Evolutionary conservation across 1,284 basidiomycete genomes (phyloP).

Genomic region (Pascua sp.): DNA sequence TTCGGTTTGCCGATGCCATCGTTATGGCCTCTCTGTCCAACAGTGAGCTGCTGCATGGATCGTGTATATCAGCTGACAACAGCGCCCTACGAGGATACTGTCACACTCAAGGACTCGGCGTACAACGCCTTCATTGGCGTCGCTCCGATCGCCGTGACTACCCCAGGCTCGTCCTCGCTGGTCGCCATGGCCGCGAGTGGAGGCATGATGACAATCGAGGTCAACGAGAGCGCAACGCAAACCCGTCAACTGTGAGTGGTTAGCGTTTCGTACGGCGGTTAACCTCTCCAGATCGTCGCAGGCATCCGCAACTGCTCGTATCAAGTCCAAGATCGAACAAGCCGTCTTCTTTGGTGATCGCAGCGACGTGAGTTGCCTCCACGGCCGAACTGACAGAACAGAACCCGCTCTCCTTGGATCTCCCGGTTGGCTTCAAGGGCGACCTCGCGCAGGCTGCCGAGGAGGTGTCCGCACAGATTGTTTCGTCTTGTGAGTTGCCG

Average conservation of each 20-base stretch:
- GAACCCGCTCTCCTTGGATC: slow-evolving; percentile 56
- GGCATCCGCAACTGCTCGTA: slow-evolving; percentile 34
- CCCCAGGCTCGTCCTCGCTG: slow-evolving; percentile 22
- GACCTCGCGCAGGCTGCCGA: slow-evolving; percentile 53
- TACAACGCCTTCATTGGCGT: slow-evolving; percentile 45
- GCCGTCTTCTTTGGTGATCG: slow-evolving; percentile 56
- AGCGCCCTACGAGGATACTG: slow-evolving; percentile 41
- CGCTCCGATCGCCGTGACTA: slow-evolving; percentile 12
- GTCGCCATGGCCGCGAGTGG: slow-evolving; percentile 38
- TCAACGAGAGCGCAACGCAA: slow-evolving; percentile 18
- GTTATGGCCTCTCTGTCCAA: slow-evolving; percentile 40
- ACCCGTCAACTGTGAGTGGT: slow-evolving; percentile 12
- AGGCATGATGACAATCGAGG: slow-evolving; percentile 42
- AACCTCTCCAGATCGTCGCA: slow-evolving; percentile 8
- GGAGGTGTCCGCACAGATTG: slow-evolving; percentile 51
- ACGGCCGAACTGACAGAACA: slow-evolving; percentile 15
- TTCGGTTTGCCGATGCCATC: slow-evolving; percentile 46
- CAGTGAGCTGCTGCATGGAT: slow-evolving; percentile 8
- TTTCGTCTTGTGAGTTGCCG: slow-evolving; percentile 42
- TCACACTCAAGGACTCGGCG: slow-evolving; percentile 37
- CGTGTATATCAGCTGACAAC: background rate
- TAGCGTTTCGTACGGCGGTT: background rate
- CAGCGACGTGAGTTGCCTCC: slow-evolving; percentile 28
- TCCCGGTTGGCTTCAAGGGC: slow-evolving; percentile 49
- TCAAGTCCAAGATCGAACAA: slow-evolving; percentile 56